Evolutionary conservation across 139 green algal genomes (phyloP), one percentile per base, ranked within the genome.

Genomic region (Eudorina sp.): DNA sequence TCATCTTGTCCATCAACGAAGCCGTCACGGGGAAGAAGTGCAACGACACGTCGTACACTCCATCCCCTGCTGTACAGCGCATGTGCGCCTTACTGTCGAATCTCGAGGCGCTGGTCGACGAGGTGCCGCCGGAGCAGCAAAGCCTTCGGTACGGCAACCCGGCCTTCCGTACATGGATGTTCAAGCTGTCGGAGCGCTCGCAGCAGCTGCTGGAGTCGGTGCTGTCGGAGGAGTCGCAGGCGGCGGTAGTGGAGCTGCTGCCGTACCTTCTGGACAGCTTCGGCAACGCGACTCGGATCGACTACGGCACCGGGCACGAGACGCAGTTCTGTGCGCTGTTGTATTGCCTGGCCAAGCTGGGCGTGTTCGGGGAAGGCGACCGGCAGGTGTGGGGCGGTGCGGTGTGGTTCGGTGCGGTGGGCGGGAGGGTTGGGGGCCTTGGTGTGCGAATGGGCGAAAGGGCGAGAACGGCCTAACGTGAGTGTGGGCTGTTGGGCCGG

Each of bases 291-390:
- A 97, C 94, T 0, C 94, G 98, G 41, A 98, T 99, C 40, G 98
- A 99, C 89, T 99, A 99, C 80, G 98, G 98, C 60, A 99, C 98
- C 2, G 97, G 97, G 4, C 97, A 98, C 87, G 97, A 99, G 91
- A 98, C 98, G 29, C 98, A 95, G 1, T 99, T 99, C 88, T 92
- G 62, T 14, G 96, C 95, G 34, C 92, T 99, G 69, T 93, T 99
- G 58, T 98, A 95, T 89, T 99, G 97, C 94, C 93, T 99, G 51
- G 93, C 96, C 0, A 91, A 88, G 87, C 88, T 98, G 62, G 97
- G 97, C 25, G 86, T 98, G 68, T 60, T 99, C 19, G 78, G 27
- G 27, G 83, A 88, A 21, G 90, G 41, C 1, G 92, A 96, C 90
- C 92, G 86, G 46, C 46, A 92, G 51, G 82, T 79, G 46, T 1